phyloP scores from a whole-genome alignment of 768 basidiomycete species.

The Cystofilobasidium capitatum region DNA sequence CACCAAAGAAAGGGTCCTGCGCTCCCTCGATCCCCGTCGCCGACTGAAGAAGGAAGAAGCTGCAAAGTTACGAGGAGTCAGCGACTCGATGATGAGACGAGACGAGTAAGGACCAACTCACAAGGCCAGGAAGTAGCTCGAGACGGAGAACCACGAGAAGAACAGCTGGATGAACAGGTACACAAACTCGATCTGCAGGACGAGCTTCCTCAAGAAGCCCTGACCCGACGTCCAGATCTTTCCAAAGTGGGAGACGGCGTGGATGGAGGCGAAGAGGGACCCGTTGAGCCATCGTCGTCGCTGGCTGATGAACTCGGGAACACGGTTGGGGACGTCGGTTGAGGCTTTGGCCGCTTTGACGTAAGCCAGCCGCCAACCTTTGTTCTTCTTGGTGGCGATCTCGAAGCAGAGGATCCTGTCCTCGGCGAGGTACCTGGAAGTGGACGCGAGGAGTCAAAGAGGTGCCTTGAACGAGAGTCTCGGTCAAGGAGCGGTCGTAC shows the following conservation, averaged over 20 bases:
- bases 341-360: conserved; percentile 93
- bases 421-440: conserved; percentile 70
- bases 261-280: conserved; percentile 73
- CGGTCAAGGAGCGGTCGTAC: conserved; percentile 93
- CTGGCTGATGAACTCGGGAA: conserved; percentile 89
- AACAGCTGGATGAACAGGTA: conserved; percentile 7
- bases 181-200: conserved; percentile 5
- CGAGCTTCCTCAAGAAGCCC: neutral
- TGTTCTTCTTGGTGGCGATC: conserved; percentile 80
- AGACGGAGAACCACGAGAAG: conserved; percentile 50
- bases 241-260: conserved; percentile 43
- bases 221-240: conserved; percentile 10
- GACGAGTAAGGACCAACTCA: too few species aligned
- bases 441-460: conserved; percentile 70
- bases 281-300: conserved; percentile 94
- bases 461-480: conserved; percentile 40
- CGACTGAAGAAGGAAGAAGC: conserved; percentile 12
- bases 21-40: conserved; percentile 5
- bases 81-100: too few species aligned
- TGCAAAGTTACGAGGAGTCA: neutral
- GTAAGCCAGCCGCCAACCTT: conserved; percentile 86
- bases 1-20: conserved; percentile 19
- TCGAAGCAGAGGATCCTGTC: conserved; percentile 88
- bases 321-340: conserved; percentile 74
- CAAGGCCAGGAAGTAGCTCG: neutral